Conservation (phyloP, 176 grass and related monocot genomes). For the Aegilops sharonensis region DNA sequence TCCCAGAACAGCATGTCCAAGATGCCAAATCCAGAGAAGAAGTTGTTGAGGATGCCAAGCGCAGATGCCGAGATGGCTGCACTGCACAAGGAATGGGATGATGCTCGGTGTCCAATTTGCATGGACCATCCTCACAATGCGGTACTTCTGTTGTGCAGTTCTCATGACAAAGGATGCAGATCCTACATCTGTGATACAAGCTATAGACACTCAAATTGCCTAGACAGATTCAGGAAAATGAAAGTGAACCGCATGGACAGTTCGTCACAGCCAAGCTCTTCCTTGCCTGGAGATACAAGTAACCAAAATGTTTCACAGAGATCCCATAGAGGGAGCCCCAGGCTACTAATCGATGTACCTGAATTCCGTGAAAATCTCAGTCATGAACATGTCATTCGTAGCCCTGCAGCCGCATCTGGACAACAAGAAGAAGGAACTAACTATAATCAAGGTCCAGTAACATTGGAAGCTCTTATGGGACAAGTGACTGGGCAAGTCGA, state of each 20-base stretch:
- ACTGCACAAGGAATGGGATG: constrained; percentile 67
- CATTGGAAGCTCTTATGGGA: constrained; percentile 33
- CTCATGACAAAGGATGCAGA: constrained; percentile 66
- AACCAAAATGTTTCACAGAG: constrained; percentile 31
- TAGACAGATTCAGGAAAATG: constrained; percentile 73
- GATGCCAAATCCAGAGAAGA: constrained; percentile 37
- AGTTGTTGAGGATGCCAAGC: constrained; percentile 30
- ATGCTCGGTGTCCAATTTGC: constrained; percentile 68
- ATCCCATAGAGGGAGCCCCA: constrained; percentile 17
- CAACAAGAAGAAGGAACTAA: constrained; percentile 39
- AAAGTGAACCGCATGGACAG: constrained; percentile 29
- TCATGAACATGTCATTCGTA: constrained; percentile 29
- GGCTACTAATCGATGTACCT: constrained; percentile 24
- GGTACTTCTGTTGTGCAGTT: constrained; percentile 63
- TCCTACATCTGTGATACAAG: constrained; percentile 84
- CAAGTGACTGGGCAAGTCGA: constrained; percentile 24
- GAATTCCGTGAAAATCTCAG: constrained; percentile 28
- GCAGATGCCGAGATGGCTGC: constrained; percentile 37
- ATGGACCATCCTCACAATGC: constrained; percentile 93
- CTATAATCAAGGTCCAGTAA: constrained; percentile 30
- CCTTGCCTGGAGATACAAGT: constrained; percentile 27
- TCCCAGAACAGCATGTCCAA: constrained; percentile 23
- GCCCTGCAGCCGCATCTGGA: neutral
- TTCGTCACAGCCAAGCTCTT: constrained; percentile 37
- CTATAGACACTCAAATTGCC: constrained; percentile 79